Evolutionary conservation across 2,329 filamentous ascomycete species (phyloP).

Genomic region (Pseudocercospora cruenta): DNA sequence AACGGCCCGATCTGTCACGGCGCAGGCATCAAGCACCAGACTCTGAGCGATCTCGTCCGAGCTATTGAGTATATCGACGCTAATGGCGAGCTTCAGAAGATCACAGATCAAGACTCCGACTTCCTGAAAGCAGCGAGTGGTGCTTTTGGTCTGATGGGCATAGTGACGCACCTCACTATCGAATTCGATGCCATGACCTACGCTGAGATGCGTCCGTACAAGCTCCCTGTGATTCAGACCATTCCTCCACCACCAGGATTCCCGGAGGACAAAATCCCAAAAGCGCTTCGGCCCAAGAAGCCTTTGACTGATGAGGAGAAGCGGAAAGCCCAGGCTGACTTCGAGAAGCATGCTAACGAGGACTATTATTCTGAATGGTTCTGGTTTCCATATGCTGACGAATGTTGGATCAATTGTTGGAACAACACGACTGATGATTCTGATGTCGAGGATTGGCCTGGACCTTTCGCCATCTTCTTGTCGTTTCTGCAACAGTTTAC

Average conservation of each 20-base stretch:
- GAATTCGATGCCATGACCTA: constrained; percentile 54
- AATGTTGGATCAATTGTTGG: constrained; percentile 55
- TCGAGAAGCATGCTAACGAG: constrained; percentile 44
- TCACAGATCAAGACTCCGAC: constrained; percentile 15
- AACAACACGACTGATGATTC: constrained; percentile 41
- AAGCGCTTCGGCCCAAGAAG: constrained; percentile 39
- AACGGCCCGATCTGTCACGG: constrained; percentile 22
- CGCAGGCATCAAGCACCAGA: constrained; percentile 17
- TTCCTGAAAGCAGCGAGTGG: constrained; percentile 16
- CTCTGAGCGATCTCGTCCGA: constrained; percentile 19
- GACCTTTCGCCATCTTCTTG: constrained; percentile 34
- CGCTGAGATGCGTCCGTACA: constrained; percentile 51
- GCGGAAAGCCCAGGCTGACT: constrained; percentile 42
- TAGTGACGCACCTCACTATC: constrained; percentile 55
- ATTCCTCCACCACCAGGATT: constrained; percentile 44
- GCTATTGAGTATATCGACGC: constrained; percentile 20
- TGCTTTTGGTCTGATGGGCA: constrained; percentile 53
- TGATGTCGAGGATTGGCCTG: constrained; percentile 45
- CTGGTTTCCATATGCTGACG: constrained; percentile 54
- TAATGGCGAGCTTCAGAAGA: constrained; percentile 15
- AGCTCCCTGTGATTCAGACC: constrained; percentile 47
- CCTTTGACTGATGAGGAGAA: constrained; percentile 37
- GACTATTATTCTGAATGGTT: constrained; percentile 56
- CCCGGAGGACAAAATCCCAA: constrained; percentile 34
- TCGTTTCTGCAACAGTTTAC: constrained; percentile 41